Evolutionary conservation across 164 flowering plant species (phyloP).

Genomic region (Vitis labrusca): DNA sequence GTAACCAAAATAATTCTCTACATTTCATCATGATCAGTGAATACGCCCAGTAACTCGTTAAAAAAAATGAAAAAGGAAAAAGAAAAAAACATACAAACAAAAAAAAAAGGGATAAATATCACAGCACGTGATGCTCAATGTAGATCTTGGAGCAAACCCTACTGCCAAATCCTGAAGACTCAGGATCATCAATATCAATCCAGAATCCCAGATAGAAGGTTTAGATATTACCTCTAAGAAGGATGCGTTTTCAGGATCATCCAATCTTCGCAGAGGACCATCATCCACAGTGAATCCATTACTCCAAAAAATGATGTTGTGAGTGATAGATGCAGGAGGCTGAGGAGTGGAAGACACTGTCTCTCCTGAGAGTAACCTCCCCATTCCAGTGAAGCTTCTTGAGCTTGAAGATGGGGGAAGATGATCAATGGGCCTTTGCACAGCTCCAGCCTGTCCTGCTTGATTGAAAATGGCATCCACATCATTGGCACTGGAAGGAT

Average conservation of each 20-base stretch:
- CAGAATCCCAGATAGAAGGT: background rate
- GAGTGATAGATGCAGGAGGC: slow-evolving; percentile 52
- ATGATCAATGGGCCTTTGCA: slow-evolving; percentile 30
- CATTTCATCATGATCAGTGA: too few relatives aligned
- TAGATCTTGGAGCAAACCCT: too few relatives aligned
- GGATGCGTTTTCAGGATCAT: slow-evolving; percentile 79
- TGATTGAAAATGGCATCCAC: slow-evolving; percentile 48
- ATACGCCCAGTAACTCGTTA: too few relatives aligned
- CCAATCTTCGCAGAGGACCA: slow-evolving; percentile 81
- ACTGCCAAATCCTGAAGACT: background rate
- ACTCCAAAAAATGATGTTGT: slow-evolving; percentile 73
- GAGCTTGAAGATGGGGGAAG: slow-evolving; percentile 50
- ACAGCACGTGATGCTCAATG: too few relatives aligned
- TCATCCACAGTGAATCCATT: slow-evolving; percentile 88
- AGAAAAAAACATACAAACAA: background rate
- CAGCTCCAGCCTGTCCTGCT: slow-evolving; percentile 42
- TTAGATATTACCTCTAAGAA: slow-evolving; percentile 48
- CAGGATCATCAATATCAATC: background rate
- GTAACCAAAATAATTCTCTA: too few relatives aligned
- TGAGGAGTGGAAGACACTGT: slow-evolving; percentile 51
- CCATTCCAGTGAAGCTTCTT: slow-evolving; percentile 77
- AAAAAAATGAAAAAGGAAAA: too few relatives aligned
- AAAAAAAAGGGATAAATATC: too few relatives aligned
- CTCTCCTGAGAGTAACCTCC: slow-evolving; percentile 73
- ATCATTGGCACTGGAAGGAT: slow-evolving; percentile 35